Evolutionary conservation across 179 eudicot genomes (phyloP).

Genomic region (Silene noctiflora): DNA sequence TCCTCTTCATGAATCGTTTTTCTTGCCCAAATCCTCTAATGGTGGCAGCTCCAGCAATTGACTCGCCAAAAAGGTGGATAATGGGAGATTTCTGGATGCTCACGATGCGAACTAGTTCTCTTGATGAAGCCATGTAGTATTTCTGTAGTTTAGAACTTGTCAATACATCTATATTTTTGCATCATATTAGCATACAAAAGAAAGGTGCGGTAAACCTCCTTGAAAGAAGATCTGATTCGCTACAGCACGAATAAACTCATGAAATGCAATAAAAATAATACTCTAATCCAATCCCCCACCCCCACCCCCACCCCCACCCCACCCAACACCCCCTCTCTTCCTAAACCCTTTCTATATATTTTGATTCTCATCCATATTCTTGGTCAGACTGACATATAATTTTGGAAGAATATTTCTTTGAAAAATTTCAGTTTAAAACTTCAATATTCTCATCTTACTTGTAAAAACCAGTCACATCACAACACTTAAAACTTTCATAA

Average conservation of each 20-base stretch:
- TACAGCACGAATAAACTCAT: not conserved
- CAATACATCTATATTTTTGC: conserved; percentile 7
- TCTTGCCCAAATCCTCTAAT: conserved; percentile 99
- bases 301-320: too few relatives aligned
- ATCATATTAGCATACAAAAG: not conserved
- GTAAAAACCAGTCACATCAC: not conserved
- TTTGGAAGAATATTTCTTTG: not conserved
- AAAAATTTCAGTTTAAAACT: not conserved
- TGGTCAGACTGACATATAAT: not conserved
- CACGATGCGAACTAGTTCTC: conserved; percentile 95
- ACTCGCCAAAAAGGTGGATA: conserved; percentile 90
- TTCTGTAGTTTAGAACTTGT: conserved; percentile 53
- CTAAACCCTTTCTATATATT: not conserved
- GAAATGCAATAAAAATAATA: not conserved
- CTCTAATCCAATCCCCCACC: not conserved
- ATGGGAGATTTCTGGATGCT: conserved; percentile 98
- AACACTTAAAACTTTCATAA: not conserved
- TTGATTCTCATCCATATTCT: not conserved
- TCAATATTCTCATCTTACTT: not conserved
- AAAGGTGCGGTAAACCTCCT: not conserved
- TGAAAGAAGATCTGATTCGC: not conserved
- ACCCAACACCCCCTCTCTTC: not conserved
- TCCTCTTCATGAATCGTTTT: conserved; percentile 93
- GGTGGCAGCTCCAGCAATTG: conserved; percentile 98
- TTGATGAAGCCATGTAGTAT: conserved; percentile 98